These are phyloP conservation scores for Reutealis trisperma DNA, from an alignment of 345 rosid genomes.

Conservation along the genomic window DNA sequence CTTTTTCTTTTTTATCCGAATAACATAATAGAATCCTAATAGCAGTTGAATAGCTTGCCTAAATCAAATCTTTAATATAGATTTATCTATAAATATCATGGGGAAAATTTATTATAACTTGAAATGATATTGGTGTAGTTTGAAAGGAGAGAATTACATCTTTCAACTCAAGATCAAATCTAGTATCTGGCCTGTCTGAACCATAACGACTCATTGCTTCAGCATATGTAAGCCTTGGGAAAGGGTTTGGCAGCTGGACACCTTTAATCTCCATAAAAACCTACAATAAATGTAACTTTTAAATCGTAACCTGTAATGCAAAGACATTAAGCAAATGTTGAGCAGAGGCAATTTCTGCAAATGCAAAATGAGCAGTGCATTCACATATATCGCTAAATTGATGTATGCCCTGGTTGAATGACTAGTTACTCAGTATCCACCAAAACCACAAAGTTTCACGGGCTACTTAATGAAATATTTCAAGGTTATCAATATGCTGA, in stretches of 20 bases:
- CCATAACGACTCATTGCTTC: slow-evolving; percentile 89
- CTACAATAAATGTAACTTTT: slow-evolving; percentile 39
- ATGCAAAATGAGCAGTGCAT: background rate
- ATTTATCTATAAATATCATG: background rate
- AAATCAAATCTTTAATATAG: background rate
- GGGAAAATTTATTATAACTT: background rate
- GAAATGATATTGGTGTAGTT: background rate
- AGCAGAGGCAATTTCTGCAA: slow-evolving; percentile 12
- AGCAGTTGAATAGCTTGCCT: background rate
- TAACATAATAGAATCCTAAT: background rate
- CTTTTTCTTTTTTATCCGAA: background rate
- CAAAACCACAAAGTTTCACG: background rate
- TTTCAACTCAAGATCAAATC: slow-evolving; percentile 91
- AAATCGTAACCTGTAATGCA: slow-evolving; percentile 4
- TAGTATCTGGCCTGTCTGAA: slow-evolving; percentile 90
- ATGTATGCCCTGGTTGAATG: background rate
- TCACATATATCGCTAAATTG: background rate
- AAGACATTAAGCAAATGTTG: background rate
- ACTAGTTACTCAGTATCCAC: background rate
- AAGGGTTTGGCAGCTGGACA: slow-evolving; percentile 72
- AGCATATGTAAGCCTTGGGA: slow-evolving; percentile 87
- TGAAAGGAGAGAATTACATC: slow-evolving; percentile 54
- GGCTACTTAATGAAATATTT: background rate
- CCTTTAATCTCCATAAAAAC: slow-evolving; percentile 85
- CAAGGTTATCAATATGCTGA: background rate